Percentiles rank a stretch among this genome's conserved stretches.
phyloP scores from a whole-genome alignment of 1,139 yeast species.

The Geotrichum australiense region DNA sequence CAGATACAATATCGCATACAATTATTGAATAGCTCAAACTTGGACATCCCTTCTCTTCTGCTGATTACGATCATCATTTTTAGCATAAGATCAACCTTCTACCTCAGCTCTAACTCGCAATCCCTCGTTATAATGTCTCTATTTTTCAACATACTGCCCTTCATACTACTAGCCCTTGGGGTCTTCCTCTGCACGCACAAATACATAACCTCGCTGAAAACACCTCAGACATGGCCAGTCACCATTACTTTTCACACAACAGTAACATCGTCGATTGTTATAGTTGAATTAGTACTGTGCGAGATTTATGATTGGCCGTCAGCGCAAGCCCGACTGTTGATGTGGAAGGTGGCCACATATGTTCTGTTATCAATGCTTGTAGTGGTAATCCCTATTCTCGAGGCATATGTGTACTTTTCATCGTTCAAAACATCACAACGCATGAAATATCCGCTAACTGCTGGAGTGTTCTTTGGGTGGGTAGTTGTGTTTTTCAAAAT shows the following conservation, averaged over 20 bases:
- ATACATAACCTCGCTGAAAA: slow-evolving; percentile 8
- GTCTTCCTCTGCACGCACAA: slow-evolving; percentile 14
- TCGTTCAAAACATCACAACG: slow-evolving; percentile 3
- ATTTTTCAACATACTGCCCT: slow-evolving; percentile 15
- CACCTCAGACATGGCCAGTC: slow-evolving; percentile 6
- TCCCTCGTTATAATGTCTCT: slow-evolving; percentile 5
- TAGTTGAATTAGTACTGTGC: slow-evolving; percentile 37
- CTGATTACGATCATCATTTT: not conserved
- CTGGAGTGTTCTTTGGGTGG: slow-evolving; percentile 27
- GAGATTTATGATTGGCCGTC: slow-evolving; percentile 35
- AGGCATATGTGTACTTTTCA: slow-evolving; percentile 23
- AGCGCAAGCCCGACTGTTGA: slow-evolving; percentile 25
- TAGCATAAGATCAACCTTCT: not conserved
- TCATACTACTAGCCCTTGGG: slow-evolving; percentile 14
- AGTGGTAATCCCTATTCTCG: slow-evolving; percentile 33
- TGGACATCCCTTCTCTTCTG: not conserved
- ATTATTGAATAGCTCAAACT: too few species aligned
- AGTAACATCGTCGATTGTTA: slow-evolving; percentile 20
- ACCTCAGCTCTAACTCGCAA: not conserved
- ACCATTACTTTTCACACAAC: slow-evolving; percentile 15
- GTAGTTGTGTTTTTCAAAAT: slow-evolving; percentile 29
- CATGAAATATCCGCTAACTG: slow-evolving; percentile 19
- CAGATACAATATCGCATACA: too few species aligned
- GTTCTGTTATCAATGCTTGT: slow-evolving; percentile 31
- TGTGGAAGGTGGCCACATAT: slow-evolving; percentile 34